Conservation (phyloP, 2,329 filamentous ascomycete species). For the Fusarium goolgardi region DNA sequence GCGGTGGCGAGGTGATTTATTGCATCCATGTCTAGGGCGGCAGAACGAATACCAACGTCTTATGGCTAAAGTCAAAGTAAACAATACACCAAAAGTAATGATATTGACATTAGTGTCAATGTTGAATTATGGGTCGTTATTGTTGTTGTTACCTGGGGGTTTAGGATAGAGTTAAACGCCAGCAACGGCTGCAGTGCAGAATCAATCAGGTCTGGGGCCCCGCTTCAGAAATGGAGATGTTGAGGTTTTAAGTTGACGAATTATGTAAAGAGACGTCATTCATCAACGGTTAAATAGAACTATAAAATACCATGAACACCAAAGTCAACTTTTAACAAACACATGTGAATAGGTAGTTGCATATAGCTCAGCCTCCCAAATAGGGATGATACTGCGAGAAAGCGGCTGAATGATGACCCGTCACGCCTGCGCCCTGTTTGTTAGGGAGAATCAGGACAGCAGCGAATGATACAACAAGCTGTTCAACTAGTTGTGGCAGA, state of each 20-base stretch:
- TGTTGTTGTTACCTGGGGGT: background rate
- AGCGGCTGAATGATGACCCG: constrained; percentile 51
- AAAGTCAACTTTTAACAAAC: background rate
- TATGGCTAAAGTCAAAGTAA: background rate
- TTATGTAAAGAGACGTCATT: background rate
- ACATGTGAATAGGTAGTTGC: background rate
- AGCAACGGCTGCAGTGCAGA: background rate
- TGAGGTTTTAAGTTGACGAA: background rate
- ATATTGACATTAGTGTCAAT: background rate
- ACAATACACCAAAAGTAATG: background rate
- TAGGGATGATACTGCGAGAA: constrained; percentile 39
- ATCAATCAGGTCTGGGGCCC: constrained; percentile 3
- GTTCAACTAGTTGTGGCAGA: constrained; percentile 24
- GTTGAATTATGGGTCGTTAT: constrained; percentile 5
- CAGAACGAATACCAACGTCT: background rate
- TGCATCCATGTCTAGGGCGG: background rate
- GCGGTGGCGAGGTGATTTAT: background rate
- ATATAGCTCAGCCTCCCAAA: constrained; percentile 7
- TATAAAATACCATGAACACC: background rate
- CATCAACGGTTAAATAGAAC: background rate
- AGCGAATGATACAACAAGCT: constrained; percentile 27
- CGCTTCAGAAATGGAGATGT: background rate
- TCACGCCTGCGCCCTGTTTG: constrained; percentile 15
- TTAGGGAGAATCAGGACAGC: constrained; percentile 35
- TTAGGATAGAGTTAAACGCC: constrained; percentile 13